Base-by-base conservation (phyloP, 2,329 filamentous ascomycete species). In the Arthrobotrys entomopaga region DNA sequence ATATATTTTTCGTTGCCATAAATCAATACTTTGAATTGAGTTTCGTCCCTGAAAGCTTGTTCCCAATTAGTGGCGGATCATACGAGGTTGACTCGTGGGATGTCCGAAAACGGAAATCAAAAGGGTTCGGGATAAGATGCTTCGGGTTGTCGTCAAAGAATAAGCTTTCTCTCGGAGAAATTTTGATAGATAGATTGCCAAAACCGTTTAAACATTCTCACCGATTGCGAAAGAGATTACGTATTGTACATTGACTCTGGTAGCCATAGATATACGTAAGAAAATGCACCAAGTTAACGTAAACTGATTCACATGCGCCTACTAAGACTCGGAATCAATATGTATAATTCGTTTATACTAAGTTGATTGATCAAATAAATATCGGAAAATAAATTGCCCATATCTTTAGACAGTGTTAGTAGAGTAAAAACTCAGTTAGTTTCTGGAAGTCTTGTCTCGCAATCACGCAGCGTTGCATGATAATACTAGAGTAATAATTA, bases 31-130 rank as follows among this genome's bases (percentile, higher is more conserved):
- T 22, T 22, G 3, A 6, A 22, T 20, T 50, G 20, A 19, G 29
- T 34, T 34, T 34, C 10, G 29, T 34, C 10, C 29, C 29, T 34
- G 19, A 19, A 19, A 50, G 46, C 46, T 19, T 22, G 11, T 22
- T 19, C 5, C 11, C 5, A 50, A 11, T 20, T 3, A 50, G 8
- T 19, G n/a, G 10, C 16, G 42, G 13, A 10, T n/a, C 6, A 46
- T 3, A n/a, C 15, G 5, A 20, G 46, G 8, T 13, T 50, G 46
- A 19, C 11, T 22, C 19, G 11, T 13, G 2, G 46, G 24, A 53
- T 34, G 13, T 65, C 60, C 50, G 60, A n/a, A 65, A 54, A 50
- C 60, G 60, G 60, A 46, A 26, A 34, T 11, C 1, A 16, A 13
- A 22, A 53, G n/a, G 15, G 8, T 24, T 57, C 26, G 19, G 11